Evolutionary conservation across 2,329 filamentous ascomycete species (phyloP).

Genomic region (Cytospora schulzeri): DNA sequence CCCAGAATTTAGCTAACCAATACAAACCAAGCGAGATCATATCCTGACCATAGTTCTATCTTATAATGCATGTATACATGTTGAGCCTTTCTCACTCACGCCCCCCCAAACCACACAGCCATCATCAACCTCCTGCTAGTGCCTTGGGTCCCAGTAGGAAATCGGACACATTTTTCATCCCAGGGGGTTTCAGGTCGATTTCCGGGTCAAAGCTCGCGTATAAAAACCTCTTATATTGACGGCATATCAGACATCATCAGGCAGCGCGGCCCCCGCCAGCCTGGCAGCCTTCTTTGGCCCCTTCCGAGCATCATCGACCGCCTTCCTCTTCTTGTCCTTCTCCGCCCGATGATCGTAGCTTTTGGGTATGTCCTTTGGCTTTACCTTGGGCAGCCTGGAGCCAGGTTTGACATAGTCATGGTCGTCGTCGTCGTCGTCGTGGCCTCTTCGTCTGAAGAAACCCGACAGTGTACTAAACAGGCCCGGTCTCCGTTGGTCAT

Average conservation of each 20-base stretch:
- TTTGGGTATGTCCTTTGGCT: slow-evolving; percentile 1
- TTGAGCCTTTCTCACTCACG: background rate
- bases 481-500: background rate
- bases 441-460: slow-evolving; percentile 1
- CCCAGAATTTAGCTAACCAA: background rate
- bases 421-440: slow-evolving; percentile 6
- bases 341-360: slow-evolving; percentile 5
- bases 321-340: background rate
- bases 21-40: background rate
- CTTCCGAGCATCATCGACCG: background rate
- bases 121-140: background rate
- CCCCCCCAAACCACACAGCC: background rate
- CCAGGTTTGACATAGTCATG: background rate
- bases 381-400: slow-evolving; percentile 22
- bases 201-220: background rate
- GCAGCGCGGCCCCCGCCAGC: background rate
- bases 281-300: background rate
- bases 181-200: background rate
- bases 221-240: background rate
- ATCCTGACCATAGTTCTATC: background rate
- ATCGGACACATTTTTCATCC: background rate
- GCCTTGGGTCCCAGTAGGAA: background rate
- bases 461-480: background rate
- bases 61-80: background rate
- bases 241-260: no score